A percentile compares a stretch with the other conserved stretches of the same genome.
Evolutionary conservation across 495 filamentous ascomycete genomes (phyloP).

Genomic region (Tetracladium setigerum): DNA sequence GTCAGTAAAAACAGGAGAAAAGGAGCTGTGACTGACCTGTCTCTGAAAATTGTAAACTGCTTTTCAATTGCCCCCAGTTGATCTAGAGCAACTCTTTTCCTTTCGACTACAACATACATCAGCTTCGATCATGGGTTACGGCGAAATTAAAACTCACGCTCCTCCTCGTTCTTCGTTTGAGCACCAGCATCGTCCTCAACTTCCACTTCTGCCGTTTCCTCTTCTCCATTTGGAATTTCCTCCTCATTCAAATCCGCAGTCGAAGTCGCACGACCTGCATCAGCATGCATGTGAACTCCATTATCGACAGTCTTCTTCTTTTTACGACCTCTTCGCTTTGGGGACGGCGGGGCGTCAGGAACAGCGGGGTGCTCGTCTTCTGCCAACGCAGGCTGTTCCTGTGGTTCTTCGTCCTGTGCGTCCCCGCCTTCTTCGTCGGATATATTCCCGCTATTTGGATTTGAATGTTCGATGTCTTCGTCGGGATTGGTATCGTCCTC

Average conservation of each 20-base stretch:
- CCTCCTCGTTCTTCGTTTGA: constrained; percentile 59
- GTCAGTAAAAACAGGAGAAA: constrained; percentile 4
- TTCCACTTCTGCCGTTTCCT: constrained; percentile 35
- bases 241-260: constrained; percentile 22
- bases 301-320: constrained; percentile 20
- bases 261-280: constrained; percentile 6
- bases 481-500: constrained; percentile 19
- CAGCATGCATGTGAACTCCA: constrained; percentile 7
- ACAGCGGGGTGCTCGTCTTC: constrained; percentile 27
- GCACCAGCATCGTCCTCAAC: constrained; percentile 37
- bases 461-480: constrained; percentile 17
- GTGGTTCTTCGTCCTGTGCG: constrained; percentile 23
- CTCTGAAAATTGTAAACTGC: constrained; percentile 75
- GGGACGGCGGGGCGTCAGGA: constrained; percentile 17
- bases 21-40: constrained; percentile 54
- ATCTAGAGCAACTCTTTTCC: constrained; percentile 75
- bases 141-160: constrained; percentile 49
- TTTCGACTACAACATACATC: constrained; percentile 52
- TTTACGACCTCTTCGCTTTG: constrained; percentile 20
- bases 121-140: constrained; percentile 21
- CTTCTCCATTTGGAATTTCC: constrained; percentile 24
- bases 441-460: constrained; percentile 21
- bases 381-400: constrained; percentile 28
- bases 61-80: constrained; percentile 70
- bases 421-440: constrained; percentile 23